These are phyloP conservation scores for Lachancea quebecensis DNA, from an alignment of 805 yeast species.

Conservation along the genomic window DNA sequence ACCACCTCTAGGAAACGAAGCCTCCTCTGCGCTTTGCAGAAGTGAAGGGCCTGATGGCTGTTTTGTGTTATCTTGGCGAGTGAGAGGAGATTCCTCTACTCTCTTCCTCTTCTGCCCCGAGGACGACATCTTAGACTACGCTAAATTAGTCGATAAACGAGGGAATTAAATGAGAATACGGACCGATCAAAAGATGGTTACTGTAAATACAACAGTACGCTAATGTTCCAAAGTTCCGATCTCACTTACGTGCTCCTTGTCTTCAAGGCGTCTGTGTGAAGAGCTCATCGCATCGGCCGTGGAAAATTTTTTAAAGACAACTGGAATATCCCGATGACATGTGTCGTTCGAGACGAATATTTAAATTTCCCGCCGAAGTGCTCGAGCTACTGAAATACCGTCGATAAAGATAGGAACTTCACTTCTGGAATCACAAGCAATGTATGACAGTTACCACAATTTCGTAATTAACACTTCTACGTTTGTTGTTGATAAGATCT, in stretches of 20 bases:
- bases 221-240: too few species aligned
- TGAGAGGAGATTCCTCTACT: slow-evolving; percentile 39
- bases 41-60: slow-evolving; percentile 34
- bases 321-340: slow-evolving; percentile 1
- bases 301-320: slow-evolving; percentile 9
- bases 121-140: slow-evolving; percentile 8
- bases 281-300: slow-evolving; percentile 18
- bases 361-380: neutral
- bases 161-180: neutral
- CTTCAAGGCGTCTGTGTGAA: neutral
- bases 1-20: slow-evolving; percentile 92
- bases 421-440: too few species aligned
- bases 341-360: neutral
- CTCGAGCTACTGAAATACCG: too few species aligned
- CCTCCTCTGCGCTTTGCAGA: slow-evolving; percentile 33
- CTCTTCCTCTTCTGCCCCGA: slow-evolving; percentile 39
- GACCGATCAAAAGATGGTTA: neutral
- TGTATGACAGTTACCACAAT: too few species aligned
- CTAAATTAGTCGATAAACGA: neutral
- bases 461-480: too few species aligned
- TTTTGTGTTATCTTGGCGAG: slow-evolving; percentile 35
- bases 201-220: too few species aligned
- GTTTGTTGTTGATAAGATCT: too few species aligned
- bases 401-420: too few species aligned
- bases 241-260: too few species aligned